Evolutionary conservation across 2,329 filamentous ascomycete species (phyloP), one percentile per base, ranked within the genome.

Genomic region (Sclerotiophoma versabilis): DNA sequence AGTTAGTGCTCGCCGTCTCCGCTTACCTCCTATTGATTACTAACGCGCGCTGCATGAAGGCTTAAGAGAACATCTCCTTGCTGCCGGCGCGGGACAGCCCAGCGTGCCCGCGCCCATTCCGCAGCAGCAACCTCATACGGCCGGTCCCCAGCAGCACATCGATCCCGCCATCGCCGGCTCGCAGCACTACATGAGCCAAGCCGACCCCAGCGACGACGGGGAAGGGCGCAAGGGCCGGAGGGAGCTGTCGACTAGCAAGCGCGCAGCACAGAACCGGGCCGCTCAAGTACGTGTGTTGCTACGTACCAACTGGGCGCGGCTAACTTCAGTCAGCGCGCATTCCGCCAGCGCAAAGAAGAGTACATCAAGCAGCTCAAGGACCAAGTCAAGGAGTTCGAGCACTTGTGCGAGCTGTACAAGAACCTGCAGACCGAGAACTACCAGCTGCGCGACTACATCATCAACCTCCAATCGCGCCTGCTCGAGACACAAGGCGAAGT

Each of bases 301-400:
- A 9, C 14, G 4, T 9, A 37, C 38, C 25, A 49, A 46, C 57
- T 51, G 63, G 54, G 49, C 25, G 15, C 10, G 63, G 62, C 67
- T 73, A 54, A 71, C 61, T 4, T 12, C 15, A 14, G 8, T 19
- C 62, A 99, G 93, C 87, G 95, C 74, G 95, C 95, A 34, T 99
- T 99, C 78, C 91, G 95, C 34, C 93, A 98, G 78, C 90, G 95
- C 59, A 99, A 99, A 75, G 95, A 99, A 77, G 91, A 91, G 38
- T 97, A 99, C 75, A 99, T 99, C 76, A 96, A 96, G 80, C 96
- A 96, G 75, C 84, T 99, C 6, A 95, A 99, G 77, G 90, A 95
- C 72, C 91, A 98, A 73, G 92, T 97, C 45, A 88, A 91, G 68
- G 91, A 95, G 25, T 90, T 87, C 62, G 83, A 86, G 64, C 83